phyloP scores from a whole-genome alignment of 345 rosid genomes.

The Lenwebbia sp. region DNA sequence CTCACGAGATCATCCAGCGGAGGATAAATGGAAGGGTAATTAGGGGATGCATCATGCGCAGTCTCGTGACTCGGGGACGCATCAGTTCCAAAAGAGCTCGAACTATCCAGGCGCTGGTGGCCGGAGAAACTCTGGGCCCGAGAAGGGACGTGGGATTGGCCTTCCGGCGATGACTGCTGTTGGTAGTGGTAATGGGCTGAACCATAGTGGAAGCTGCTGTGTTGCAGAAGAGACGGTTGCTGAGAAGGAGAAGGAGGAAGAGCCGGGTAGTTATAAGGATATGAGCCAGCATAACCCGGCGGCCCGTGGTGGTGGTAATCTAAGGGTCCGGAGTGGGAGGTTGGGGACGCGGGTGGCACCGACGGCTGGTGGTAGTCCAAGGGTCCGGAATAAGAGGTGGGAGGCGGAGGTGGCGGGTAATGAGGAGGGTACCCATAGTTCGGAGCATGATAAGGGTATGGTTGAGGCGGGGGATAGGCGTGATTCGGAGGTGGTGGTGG shows the following conservation, averaged over 20 bases:
- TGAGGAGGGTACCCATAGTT: constrained; percentile 36
- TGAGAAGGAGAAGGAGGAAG: constrained; percentile 5
- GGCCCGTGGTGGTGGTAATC: constrained; percentile 22
- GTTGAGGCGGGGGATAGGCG: constrained; percentile 5
- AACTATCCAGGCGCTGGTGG: constrained; percentile 43
- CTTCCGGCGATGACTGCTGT: constrained; percentile 32
- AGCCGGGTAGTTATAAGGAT: constrained; percentile 38
- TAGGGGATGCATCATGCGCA: background rate
- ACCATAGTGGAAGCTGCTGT: constrained; percentile 34
- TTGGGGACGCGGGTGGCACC: constrained; percentile 7
- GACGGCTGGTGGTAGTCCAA: background rate
- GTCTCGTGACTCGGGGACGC: constrained; percentile 2
- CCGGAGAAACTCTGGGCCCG: constrained; percentile 21
- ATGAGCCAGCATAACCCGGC: constrained; percentile 1
- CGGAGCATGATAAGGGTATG: constrained; percentile 2
- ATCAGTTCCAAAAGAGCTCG: constrained; percentile 13
- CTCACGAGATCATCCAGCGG: constrained; percentile 49
- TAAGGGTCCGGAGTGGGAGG: constrained; percentile 24
- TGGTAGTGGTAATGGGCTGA: constrained; percentile 25
- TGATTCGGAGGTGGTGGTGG: constrained; percentile 11
- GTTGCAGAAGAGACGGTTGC: constrained; percentile 29
- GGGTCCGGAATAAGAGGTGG: constrained; percentile 1
- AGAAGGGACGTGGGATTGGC: constrained; percentile 22
- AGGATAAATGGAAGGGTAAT: constrained; percentile 48
- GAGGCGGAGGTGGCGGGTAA: constrained; percentile 1